Evolutionary conservation across 2,329 filamentous ascomycete species (phyloP), one percentile per base, ranked within the genome.

Genomic region (Westerdykella sp.): DNA sequence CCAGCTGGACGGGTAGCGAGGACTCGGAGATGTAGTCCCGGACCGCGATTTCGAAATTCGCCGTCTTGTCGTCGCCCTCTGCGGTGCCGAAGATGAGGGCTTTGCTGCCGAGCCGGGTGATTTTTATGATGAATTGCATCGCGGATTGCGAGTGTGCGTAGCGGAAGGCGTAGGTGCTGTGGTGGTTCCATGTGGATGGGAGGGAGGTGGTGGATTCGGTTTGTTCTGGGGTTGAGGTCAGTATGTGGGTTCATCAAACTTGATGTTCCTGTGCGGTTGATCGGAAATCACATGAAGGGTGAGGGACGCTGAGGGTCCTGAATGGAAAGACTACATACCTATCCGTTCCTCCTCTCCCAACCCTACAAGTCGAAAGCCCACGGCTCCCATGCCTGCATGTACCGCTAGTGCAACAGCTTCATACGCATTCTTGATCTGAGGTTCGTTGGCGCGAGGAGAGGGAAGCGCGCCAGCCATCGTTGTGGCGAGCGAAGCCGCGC

Each of bases 141-240:
- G 88, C 83, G 0, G 88, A 95, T 63, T 95, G 87, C 18, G 79
- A 74, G 66, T 96, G 90, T 3, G 81, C 80, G 70, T 97, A 97
- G 50, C 89, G 80, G 67, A 97, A 96, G 43, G 84, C 80, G 62
- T 87, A 84, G 37, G 74, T 73, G 12, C 82, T 81, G 48, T 79
- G 79, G 45, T 80, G 73, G 66, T 95, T 95, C 93, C 93, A 97
- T 69, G 81, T 78, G 13, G 76, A 45, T 0, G 88, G 87, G 2
- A 97, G 75, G 25, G 81, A 28, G 11, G 75, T 7, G 78, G 79
- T 9, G 79, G 60, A 37, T 66, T 75, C 37, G 79, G 68, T 28
- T 28, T 28, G 25, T 12, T 28, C 25, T 28, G 25, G 7, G 9
- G 2, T 28, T 3, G 25, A 3, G 7, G 25, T 28, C 25, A 28